Percentiles rank a stretch among this genome's conserved stretches.
These are phyloP conservation scores for Funneliformis geosporum DNA, from an alignment of 192 early-diverging fungal species.

Conservation along the genomic window DNA sequence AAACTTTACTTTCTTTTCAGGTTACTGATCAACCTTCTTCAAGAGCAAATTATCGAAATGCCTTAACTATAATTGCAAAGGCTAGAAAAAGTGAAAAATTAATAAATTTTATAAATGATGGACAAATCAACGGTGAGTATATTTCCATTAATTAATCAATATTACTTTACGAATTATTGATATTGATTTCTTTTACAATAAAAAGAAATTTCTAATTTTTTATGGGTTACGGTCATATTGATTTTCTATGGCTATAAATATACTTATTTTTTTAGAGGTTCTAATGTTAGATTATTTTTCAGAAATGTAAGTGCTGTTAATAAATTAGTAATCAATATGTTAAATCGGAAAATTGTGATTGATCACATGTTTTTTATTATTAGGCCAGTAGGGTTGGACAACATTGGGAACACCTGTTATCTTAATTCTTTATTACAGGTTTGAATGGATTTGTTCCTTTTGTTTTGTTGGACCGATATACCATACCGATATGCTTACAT, in stretches of 20 bases:
- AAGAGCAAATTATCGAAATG: constrained; percentile 12
- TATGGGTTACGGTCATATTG: too few relatives aligned
- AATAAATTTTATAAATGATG: background rate
- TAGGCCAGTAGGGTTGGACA: constrained; percentile 72
- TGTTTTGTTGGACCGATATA: background rate
- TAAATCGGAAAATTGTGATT: too few relatives aligned
- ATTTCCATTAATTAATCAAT: background rate
- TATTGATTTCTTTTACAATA: background rate
- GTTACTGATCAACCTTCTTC: background rate
- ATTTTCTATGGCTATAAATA: too few relatives aligned
- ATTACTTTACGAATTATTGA: background rate
- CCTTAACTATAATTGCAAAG: constrained; percentile 24
- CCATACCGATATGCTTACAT: background rate
- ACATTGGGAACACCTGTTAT: constrained; percentile 90
- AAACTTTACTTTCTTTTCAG: background rate
- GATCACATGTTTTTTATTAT: constrained; percentile 6
- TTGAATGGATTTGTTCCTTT: background rate
- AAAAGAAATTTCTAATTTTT: too few relatives aligned
- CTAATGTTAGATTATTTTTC: background rate
- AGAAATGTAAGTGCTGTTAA: background rate
- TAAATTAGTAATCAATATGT: too few relatives aligned
- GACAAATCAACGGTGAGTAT: background rate
- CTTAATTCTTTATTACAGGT: constrained; percentile 78
- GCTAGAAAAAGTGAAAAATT: background rate
- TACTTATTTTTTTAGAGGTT: background rate